These are phyloP conservation scores for Puya raimondii DNA, from an alignment of 176 grass and related monocot genomes.

Conservation along the genomic window DNA sequence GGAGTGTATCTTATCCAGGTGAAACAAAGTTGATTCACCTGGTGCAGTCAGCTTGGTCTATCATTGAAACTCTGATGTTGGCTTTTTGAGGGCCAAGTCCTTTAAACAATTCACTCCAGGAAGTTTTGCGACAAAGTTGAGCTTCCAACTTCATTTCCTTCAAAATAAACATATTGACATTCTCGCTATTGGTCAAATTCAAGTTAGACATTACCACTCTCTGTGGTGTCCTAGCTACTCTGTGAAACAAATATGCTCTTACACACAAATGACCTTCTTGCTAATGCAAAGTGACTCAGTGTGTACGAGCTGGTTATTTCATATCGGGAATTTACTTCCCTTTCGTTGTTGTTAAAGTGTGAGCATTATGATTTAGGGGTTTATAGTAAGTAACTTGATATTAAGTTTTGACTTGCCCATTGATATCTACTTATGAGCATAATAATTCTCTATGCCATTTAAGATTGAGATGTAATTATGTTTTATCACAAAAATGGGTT, in stretches of 20 bases:
- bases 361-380: neutral
- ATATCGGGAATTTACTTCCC: neutral
- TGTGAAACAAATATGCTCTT: too few species aligned
- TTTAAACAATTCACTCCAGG: neutral
- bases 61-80: neutral
- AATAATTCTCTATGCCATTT: too few species aligned
- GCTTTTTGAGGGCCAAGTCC: neutral
- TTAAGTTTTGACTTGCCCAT: neutral
- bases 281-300: too few species aligned
- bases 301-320: neutral
- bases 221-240: too few species aligned
- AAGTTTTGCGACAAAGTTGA: neutral
- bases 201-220: neutral
- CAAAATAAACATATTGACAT: neutral
- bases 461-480: too few species aligned
- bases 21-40: neutral
- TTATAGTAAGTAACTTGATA: neutral
- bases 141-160: neutral
- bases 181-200: neutral
- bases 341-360: neutral
- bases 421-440: too few species aligned
- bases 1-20: too few species aligned
- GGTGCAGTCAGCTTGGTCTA: neutral
- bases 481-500: too few species aligned
- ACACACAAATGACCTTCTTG: too few species aligned